Evolutionary conservation across 116 monocot genomes (phyloP).

Genomic region (Posidonia oceanica): DNA sequence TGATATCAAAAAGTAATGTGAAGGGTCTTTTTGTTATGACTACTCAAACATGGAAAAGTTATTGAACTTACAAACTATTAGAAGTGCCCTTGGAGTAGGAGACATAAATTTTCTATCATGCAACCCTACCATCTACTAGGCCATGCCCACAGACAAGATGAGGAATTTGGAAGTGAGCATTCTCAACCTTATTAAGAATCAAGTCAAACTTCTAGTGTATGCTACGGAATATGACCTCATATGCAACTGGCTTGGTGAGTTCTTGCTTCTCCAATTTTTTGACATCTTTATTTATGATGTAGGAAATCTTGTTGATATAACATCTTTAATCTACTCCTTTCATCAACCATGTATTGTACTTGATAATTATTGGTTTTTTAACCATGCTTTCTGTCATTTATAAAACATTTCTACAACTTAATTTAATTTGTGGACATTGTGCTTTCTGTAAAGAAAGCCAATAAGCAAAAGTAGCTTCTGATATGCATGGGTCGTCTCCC

Average conservation of each 20-base stretch:
- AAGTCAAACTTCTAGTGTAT: slow-evolving; percentile 63
- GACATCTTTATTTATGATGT: no score
- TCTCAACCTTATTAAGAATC: slow-evolving; percentile 69
- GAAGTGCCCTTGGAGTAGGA: slow-evolving; percentile 59
- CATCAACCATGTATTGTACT: no score
- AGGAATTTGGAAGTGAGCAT: slow-evolving; percentile 76
- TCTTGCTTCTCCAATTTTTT: no score
- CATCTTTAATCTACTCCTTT: no score
- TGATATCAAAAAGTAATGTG: slow-evolving; percentile 63
- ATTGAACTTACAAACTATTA: slow-evolving; percentile 44
- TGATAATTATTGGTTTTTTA: no score
- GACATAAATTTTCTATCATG: slow-evolving; percentile 63
- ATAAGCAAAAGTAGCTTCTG: no score
- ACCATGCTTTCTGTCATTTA: not conserved
- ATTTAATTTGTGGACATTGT: no score
- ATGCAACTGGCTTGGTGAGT: slow-evolving; percentile 80
- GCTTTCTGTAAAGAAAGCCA: no score
- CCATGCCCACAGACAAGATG: slow-evolving; percentile 78
- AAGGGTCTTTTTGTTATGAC: no score
- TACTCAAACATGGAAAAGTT: no score
- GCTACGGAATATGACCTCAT: slow-evolving; percentile 93
- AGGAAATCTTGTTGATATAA: not conserved
- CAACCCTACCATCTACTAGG: slow-evolving; percentile 50
- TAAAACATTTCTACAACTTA: no score
- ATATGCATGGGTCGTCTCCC: no score